A percentile compares a stretch with the other conserved stretches of the same genome.
phyloP scores from a whole-genome alignment of 805 yeast species.

The Saturnispora hagleri region DNA sequence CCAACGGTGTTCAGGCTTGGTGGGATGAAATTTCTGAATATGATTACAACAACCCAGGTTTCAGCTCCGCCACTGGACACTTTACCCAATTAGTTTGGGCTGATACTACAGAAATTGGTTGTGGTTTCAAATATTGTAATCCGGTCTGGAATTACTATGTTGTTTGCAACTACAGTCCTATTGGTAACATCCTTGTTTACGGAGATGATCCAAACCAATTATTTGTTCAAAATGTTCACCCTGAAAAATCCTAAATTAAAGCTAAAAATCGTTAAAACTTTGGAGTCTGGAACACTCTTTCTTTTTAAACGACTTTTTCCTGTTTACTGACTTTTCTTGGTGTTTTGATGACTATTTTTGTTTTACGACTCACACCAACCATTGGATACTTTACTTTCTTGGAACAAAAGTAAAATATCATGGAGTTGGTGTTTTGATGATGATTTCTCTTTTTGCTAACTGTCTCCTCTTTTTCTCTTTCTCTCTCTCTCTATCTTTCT shows the following conservation, averaged over 20 bases:
- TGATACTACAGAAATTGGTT: constrained; percentile 51
- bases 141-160: constrained; percentile 42
- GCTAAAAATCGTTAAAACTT: background rate
- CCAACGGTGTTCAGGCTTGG: constrained; percentile 68
- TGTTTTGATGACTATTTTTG: background rate
- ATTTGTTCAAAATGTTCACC: constrained; percentile 29
- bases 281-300: constrained; percentile 5
- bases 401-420: constrained; percentile 1
- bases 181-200: constrained; percentile 44
- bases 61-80: constrained; percentile 53
- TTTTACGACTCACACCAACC: background rate
- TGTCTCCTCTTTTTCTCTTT: constrained; percentile 1
- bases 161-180: constrained; percentile 64
- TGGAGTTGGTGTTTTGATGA: background rate
- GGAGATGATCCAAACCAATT: constrained; percentile 11
- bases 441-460: background rate
- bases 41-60: constrained; percentile 41
- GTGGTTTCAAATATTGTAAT: constrained; percentile 58
- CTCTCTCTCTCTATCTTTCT: constrained; percentile 1
- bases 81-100: constrained; percentile 79
- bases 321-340: background rate
- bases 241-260: constrained; percentile 4
- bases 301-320: background rate
- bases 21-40: constrained; percentile 53
- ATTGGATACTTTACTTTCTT: background rate